Evolutionary conservation across 2,329 filamentous ascomycete genomes (phyloP).

Genomic region (Thelonectria discophora): DNA sequence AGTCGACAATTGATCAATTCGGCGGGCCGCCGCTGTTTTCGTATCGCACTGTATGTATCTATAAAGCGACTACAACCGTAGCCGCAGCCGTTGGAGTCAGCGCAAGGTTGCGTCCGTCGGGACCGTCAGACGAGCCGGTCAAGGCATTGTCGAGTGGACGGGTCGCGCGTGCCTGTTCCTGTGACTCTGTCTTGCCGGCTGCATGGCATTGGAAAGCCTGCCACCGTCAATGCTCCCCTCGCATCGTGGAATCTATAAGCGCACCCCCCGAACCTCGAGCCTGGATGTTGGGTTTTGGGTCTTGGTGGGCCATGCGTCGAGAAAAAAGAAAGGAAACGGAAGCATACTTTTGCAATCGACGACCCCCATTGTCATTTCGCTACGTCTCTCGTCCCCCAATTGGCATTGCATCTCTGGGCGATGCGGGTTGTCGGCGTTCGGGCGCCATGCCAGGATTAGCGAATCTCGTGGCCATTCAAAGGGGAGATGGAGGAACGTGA

Average conservation of each 20-base stretch:
- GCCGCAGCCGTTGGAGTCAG: slow-evolving; percentile 24
- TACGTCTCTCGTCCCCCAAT: background rate
- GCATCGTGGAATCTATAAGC: slow-evolving; percentile 19
- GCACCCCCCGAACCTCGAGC: slow-evolving; percentile 26
- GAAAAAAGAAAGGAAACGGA: slow-evolving; percentile 24
- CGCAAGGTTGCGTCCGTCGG: slow-evolving; percentile 21
- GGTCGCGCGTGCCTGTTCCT: background rate
- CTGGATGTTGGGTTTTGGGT: slow-evolving; percentile 3
- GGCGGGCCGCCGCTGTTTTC: background rate
- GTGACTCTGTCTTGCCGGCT: slow-evolving; percentile 7
- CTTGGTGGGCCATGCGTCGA: slow-evolving; percentile 10
- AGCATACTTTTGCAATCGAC: slow-evolving; percentile 9
- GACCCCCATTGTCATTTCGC: background rate
- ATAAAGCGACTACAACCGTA: slow-evolving; percentile 4
- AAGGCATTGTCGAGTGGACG: background rate
- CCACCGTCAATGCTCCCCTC: too few species aligned
- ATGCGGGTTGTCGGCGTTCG: background rate
- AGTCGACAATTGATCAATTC: background rate
- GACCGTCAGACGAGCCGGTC: slow-evolving; percentile 14
- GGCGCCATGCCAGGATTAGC: background rate
- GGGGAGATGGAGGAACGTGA: slow-evolving; percentile 33
- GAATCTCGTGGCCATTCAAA: slow-evolving; percentile 29
- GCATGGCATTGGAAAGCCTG: slow-evolving; percentile 22
- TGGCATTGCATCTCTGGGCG: background rate
- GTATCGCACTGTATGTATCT: slow-evolving; percentile 2